These are phyloP conservation scores for Plasmodium sp. DNA, from an alignment of 169 alveolate species.

Conservation along the genomic window DNA sequence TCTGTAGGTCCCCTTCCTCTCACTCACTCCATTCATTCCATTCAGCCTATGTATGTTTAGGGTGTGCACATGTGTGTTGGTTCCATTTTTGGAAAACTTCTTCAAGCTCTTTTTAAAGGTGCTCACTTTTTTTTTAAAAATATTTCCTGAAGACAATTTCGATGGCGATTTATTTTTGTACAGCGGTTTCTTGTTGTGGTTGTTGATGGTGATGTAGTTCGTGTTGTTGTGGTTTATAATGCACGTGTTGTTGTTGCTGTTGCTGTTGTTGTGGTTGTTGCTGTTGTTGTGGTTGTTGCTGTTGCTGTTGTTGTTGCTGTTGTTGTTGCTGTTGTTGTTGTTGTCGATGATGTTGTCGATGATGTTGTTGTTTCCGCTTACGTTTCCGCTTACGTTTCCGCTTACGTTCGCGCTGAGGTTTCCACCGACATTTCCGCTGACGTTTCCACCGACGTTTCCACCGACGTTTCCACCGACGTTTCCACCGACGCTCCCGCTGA, in stretches of 20 bases:
- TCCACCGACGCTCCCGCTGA: neutral
- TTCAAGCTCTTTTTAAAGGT: conserved; percentile 20
- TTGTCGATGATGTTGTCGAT: neutral
- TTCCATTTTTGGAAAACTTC: neutral
- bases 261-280: neutral
- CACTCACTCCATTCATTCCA: neutral
- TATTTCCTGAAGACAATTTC: neutral
- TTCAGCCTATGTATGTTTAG: neutral
- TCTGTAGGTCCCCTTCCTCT: neutral
- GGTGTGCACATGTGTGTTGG: neutral
- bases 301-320: neutral
- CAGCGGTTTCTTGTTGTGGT: conserved; percentile 3
- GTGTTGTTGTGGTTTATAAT: conserved; percentile 10
- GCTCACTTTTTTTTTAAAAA: neutral
- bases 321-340: neutral
- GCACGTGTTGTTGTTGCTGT: conserved; percentile 1
- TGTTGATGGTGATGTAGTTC: conserved; percentile 17
- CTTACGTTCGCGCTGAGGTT: too few relatives aligned
- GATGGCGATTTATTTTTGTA: conserved; percentile 35
- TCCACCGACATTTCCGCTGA: neutral
- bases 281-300: neutral
- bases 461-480: neutral
- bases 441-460: neutral
- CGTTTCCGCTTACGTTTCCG: neutral
- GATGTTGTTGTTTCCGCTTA: neutral